Base-by-base conservation (phyloP, 78 protist species). In the Guillardia theta region DNA sequence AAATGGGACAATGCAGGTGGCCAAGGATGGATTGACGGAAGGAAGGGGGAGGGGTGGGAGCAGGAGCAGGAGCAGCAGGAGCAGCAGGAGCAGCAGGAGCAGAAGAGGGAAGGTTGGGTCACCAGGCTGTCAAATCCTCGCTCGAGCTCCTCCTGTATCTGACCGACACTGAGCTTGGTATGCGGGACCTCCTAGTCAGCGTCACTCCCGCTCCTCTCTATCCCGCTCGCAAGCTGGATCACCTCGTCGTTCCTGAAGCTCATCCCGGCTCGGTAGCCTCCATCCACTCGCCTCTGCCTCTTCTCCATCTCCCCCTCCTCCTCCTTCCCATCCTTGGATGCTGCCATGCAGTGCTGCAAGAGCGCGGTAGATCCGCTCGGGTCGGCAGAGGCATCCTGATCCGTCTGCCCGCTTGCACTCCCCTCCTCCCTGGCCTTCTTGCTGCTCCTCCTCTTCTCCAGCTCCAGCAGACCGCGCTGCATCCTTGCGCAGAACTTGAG, bases 171-270 rank as follows among this genome's bases (percentile, higher is more conserved):
- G 50, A 45, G 90, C 90, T 44, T 37, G 43, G 44, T 36, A 30
- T 78, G 53, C 24, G 53, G 90, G 12, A 78, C 18, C 90, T 78
- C 36, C 41, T 70, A 36, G 36, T 70, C 83, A n/a, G n/a, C n/a
- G n/a, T 4, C 83, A 30, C 70, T 58, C 27, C 70, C 21, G 6
- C 70, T 24, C 70, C 27, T 30, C 39, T 27, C 90, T 46, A 30
- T 43, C 44, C n/a, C 90, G 90, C 48, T 50, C 90, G 9, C 90
- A 48, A 6, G 53, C 90, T 78, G 39, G 48, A 78, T 78, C 50
- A 78, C 90, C 90, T 78, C 90, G 90, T 78, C 70, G 70, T 30
- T 30, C 70, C 70, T 58, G 70, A 58, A 58, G 27, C 39, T 27
- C 70, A 58, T 58, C 39, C 70, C 27, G 21, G 70, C 70, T 58